These are phyloP conservation scores for Iberis pinnata DNA, from an alignment of 345 rosid genomes.

Conservation along the genomic window DNA sequence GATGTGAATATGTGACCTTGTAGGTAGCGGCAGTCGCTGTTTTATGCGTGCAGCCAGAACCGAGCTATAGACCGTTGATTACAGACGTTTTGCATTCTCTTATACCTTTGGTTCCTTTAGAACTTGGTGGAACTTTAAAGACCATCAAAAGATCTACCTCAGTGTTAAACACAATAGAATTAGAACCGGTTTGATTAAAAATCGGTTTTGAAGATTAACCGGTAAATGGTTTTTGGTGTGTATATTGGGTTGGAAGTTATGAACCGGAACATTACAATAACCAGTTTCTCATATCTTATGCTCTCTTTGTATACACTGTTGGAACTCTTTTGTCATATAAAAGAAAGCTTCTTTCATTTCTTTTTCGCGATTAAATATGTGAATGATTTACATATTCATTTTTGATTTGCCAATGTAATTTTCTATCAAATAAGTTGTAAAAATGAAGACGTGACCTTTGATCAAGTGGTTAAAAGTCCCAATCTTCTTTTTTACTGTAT, in stretches of 20 bases:
- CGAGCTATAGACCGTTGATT: conserved; percentile 82
- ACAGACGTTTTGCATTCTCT: conserved; percentile 87
- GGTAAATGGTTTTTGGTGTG: conserved; percentile 13
- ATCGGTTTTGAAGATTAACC: conserved; percentile 6
- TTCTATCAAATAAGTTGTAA: too few species aligned
- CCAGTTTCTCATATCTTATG: conserved; percentile 1
- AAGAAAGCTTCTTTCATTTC: not conserved
- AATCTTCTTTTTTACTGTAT: too few species aligned
- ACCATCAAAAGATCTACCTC: too few species aligned
- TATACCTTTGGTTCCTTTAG: conserved; percentile 67
- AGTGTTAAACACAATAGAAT: not conserved
- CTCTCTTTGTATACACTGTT: not conserved
- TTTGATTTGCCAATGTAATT: too few species aligned
- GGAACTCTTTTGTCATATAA: conserved; percentile 12
- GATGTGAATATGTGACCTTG: conserved; percentile 14
- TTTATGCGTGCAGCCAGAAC: conserved; percentile 88
- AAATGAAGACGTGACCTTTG: too few species aligned
- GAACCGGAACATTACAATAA: conserved; percentile 9
- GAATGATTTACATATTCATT: too few species aligned
- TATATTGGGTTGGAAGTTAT: not conserved
- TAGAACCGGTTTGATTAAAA: not conserved
- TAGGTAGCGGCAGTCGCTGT: conserved; percentile 97
- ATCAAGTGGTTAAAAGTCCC: too few species aligned
- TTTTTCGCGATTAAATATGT: too few species aligned
- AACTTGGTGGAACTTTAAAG: conserved; percentile 54